Evolutionary conservation across 768 basidiomycete genomes (phyloP), one percentile per base, ranked within the genome.

Genomic region (Asterophora lycoperdoides): DNA sequence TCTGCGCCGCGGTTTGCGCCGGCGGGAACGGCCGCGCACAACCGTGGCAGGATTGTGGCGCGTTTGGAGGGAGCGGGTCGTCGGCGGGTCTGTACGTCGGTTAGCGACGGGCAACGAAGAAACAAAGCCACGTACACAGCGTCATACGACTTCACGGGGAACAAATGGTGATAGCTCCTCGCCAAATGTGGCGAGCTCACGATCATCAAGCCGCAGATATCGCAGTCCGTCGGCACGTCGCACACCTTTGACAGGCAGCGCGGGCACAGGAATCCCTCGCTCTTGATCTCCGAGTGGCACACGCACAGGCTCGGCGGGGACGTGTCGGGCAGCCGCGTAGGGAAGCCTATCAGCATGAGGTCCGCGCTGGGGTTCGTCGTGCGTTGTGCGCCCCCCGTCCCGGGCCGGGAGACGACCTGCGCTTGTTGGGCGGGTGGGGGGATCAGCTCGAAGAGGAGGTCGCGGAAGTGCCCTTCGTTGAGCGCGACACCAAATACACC

Each of bases 321-420:
- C 8, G 82, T 81, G 56, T 89, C 86, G 0, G 94, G 90, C 5
- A 96, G 74, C 14, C 93, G 83, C 13, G 89, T 92, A 1, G 96
- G 96, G 68, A 99, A 99, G 8, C 96, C 96, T 92, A 99, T 98
- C 79, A 96, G 89, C 89, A 99, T 96, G 44, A 99, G 73, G 68
- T 98, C 95, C 0, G 90, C 85, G 0, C 85, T 79, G 17, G 80
- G 79, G 53, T 84, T 86, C 9, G 72, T 66, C 9, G 59, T 37
- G 14, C 58, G 60, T 34, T 61, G 47, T 4, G 74, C 68, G 70
- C 71, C 0, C 73, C 72, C 60, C 23, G 23, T 23, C 3, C 23
- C 23, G 23, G 23, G 81, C 75, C 5, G 75, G 63, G 17, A 81
- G 54, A 3, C 23, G 23, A 23, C 23, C 23, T 23, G 23, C 23